Evolutionary conservation across 2,329 filamentous ascomycete species (phyloP), one percentile per base, ranked within the genome.

Genomic region (Chrysoporthe deuterocubensis): DNA sequence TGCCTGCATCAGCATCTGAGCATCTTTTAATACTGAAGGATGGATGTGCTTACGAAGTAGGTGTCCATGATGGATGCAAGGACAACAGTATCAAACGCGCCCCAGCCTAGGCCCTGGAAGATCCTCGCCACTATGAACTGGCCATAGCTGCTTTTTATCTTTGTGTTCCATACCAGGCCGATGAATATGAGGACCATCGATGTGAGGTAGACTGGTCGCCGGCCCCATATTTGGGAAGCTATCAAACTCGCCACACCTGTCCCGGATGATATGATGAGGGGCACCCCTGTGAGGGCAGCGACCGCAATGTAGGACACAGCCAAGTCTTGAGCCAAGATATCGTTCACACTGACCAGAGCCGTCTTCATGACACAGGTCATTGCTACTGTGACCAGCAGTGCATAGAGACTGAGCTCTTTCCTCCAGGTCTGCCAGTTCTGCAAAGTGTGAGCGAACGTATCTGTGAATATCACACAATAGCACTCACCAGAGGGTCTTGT

Each of bases 91-190:
- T 89, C 87, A 68, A 88, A 86, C 13, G 83, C 82, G 6, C 86
- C 86, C 84, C 87, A 87, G n/a, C 83, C 86, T 0, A 89, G 66
- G 0, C 85, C 86, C 72, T 88, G 85, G 44, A 89, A 79, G 21
- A 86, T 73, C 11, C 87, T 80, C 2, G 85, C 83, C 0, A 80
- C 81, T 81, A 88, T 82, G 72, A 82, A 83, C 66, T 83, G 78
- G 9, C 75, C 77, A 65, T 82, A 84, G 70, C 75, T 80, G 60
- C 74, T 73, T 7, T 73, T 72, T 5, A 82, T 78, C 21, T 78
- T 77, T 68, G 81, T 83, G 70, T 84, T 86, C 84, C 84, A 87
- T 1, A 84, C 74, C 3, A 79, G 78, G 1, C 85, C 85, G 54
- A 82, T 75, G 56, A 88, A 82, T 58, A 87, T 73, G 4, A 84